Evolutionary conservation across 1,284 basidiomycete genomes (phyloP), one percentile per base, ranked within the genome.

Genomic region (Papiliotrema fonsecae): DNA sequence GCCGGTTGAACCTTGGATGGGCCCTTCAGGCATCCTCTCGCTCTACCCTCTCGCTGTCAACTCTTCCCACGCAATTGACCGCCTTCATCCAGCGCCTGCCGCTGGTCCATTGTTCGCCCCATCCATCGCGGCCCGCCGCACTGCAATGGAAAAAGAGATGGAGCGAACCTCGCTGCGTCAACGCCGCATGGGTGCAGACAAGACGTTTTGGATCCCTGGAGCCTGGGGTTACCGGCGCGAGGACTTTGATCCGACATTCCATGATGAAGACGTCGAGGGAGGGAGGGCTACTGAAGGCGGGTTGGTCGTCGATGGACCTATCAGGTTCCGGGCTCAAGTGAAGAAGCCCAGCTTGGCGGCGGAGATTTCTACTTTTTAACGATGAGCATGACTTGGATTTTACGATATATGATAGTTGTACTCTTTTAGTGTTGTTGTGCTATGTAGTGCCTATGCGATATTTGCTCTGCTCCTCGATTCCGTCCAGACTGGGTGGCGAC

Each of bases 1-100:
- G 1, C 68, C 69, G 5, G 61, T 69, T 34, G 62, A 67, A 42
- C 42, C 56, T 6, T 72, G 69, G 69, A 72, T 70, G 69, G 69
- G 64, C 44, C 53, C 55, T 21, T 62, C 59, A 0, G 69, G 68
- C 18, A 55, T 72, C 14, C 59, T 72, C 16, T 70, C 68, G 3
- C 64, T 72, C 40, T 72, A 72, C 49, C 69, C 69, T 1, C 58
- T 72, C 14, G 68, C 68, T 2, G 65, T 63, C 37, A 53, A 62
- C 21, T 42, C 66, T 2, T 69, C 63, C 16, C 64, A 60, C 44
- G 48, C 58, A n/a, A 45, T 40, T 25, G 51, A 42, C 13, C 39
- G 40, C n/a, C 54, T 54, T 2, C 24, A 39, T 2, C 48, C 52
- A 10, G 43, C 55, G 1, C 57, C 59, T 10, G 58, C 61, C 10